Conservation (phyloP, 2,329 filamentous ascomycete species). For the Daldinia eschscholtzii region DNA sequence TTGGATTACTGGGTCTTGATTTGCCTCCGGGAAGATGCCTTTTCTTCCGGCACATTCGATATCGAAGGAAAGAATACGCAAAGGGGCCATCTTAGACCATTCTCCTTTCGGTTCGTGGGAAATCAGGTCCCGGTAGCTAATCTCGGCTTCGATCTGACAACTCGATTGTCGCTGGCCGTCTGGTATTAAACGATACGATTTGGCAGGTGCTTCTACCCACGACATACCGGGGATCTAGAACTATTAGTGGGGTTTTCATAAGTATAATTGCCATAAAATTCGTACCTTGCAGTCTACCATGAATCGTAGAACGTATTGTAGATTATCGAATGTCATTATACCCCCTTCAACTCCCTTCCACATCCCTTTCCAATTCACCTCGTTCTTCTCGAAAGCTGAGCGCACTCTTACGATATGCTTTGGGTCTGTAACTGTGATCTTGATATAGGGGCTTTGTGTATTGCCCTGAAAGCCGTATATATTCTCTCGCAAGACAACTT, state of each 20-base stretch:
- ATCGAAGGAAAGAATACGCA: constrained; percentile 95
- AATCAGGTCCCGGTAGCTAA: constrained; percentile 85
- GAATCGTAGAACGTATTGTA: constrained; percentile 94
- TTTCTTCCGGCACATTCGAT: constrained; percentile 99
- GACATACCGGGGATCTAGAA: constrained; percentile 89
- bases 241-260: constrained; percentile 38
- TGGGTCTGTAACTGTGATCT: constrained; percentile 91
- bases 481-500: constrained; percentile 87
- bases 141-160: constrained; percentile 93
- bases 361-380: constrained; percentile 89
- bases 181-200: constrained; percentile 78
- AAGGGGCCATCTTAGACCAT: constrained; percentile 97
- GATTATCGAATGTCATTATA: constrained; percentile 93
- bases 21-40: constrained; percentile 94
- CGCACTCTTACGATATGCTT: constrained; percentile 85
- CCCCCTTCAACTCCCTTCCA: constrained; percentile 80
- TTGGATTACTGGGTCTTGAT: constrained; percentile 94
- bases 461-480: constrained; percentile 97
- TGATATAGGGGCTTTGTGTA: constrained; percentile 89
- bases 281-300: constrained; percentile 94
- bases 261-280: background rate
- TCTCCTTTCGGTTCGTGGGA: constrained; percentile 91
- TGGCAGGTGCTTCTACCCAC: constrained; percentile 88
- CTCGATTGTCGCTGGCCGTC: constrained; percentile 81
- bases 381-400: constrained; percentile 77